Base-by-base conservation (phyloP, 805 yeast species). In the Starmerella potacharoeniae region DNA sequence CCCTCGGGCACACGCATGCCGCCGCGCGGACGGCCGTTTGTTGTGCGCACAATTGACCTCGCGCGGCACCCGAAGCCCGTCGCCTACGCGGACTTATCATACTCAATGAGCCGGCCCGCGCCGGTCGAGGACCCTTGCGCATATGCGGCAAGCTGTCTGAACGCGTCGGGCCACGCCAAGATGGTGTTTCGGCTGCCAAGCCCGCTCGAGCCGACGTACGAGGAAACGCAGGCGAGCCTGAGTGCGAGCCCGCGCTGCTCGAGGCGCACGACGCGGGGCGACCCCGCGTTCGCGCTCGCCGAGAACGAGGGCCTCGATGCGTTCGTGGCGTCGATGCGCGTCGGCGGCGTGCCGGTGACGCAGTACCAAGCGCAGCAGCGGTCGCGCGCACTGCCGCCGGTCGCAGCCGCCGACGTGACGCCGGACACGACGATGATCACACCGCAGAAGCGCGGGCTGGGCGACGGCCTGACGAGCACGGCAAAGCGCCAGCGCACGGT, bases 51-150 rank as follows among this genome's bases (percentile, higher is more conserved):
- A 13, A 50, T 59, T 45, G 63, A 62, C 41, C 54, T 67, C 9
- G 59, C 61, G 33, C 52, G 57, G 30, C 56, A 55, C 17, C 64
- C 60, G 10, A 50, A 58, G 11, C 66, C 69, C 5, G 59, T 59
- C 42, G 60, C 66, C 7, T 62, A 60, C 49, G 64, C 66, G n/a
- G 64, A 67, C 14, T 56, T 67, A 30, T 67, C 63, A 13, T 68
- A 67, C 52, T 22, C 51, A 4, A 46, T 57, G 34, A 63, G 66
- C 39, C 43, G 39, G 1, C 58, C 57, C 0, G 59, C 63, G 1
- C 50, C 58, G 3, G 51, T 57, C 4, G 58, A 62, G 17, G 64
- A 61, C 28, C 66, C 64, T 48, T 65, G 61, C 58, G 61, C 57
- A n/a, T 59, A 56, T 36, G 68, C 66, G 13, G 49, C 63, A 14